Evolutionary conservation across 257 asterid genomes (phyloP).

Genomic region (Solanum tarijense): DNA sequence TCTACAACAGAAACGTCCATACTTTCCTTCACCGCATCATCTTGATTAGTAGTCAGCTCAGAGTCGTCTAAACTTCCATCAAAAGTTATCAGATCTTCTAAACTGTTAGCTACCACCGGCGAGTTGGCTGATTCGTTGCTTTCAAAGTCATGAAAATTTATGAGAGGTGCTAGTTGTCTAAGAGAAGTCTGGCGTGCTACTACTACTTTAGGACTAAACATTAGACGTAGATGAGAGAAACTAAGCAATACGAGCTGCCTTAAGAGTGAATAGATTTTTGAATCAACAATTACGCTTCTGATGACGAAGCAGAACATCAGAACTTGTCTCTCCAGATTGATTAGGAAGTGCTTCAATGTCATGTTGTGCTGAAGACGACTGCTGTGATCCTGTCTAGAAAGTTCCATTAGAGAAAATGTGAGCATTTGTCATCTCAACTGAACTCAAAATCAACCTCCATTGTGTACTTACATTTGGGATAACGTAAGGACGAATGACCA

Average conservation of each 20-base stretch:
- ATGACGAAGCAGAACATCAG: constrained; percentile 64
- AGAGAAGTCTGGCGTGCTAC: constrained; percentile 16
- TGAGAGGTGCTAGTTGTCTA: constrained; percentile 27
- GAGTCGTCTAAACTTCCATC: constrained; percentile 23
- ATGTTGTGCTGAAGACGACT: constrained; percentile 24
- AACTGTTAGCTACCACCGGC: constrained; percentile 7
- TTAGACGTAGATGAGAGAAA: constrained; percentile 41
- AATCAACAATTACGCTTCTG: constrained; percentile 75
- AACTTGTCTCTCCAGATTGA: constrained; percentile 64
- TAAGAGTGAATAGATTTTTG: constrained; percentile 16
- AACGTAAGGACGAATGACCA: constrained; percentile 55
- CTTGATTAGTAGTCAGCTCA: constrained; percentile 6
- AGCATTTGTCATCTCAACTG: not conserved
- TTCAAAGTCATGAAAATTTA: constrained; percentile 30
- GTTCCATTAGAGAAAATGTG: constrained; percentile 24
- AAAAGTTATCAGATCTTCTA: constrained; percentile 51
- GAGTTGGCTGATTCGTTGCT: constrained; percentile 5
- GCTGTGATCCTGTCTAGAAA: constrained; percentile 79
- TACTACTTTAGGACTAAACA: constrained; percentile 29
- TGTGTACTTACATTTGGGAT: constrained; percentile 47
- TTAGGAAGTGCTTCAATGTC: constrained; percentile 83
- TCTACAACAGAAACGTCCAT: constrained; percentile 21
- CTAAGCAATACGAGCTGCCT: constrained; percentile 21
- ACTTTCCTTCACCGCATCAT: constrained; percentile 8
- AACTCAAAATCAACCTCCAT: not conserved